Evolutionary conservation across 495 filamentous ascomycete genomes (phyloP).

Genomic region (Trypethelium eluteriae): DNA sequence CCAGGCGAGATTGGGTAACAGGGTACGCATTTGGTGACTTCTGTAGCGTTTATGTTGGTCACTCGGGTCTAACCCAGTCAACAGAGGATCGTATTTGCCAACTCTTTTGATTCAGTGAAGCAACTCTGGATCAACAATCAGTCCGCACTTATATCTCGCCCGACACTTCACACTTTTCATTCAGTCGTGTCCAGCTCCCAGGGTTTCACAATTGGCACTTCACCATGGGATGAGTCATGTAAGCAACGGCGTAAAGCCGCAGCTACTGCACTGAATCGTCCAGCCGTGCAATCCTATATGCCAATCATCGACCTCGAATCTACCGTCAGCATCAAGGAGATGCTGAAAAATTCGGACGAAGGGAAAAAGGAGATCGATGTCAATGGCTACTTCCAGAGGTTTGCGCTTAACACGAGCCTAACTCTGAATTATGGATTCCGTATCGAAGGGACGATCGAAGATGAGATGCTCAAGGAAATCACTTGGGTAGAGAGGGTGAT

Average conservation of each 20-base stretch:
- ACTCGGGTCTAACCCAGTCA: background rate
- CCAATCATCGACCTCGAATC: conserved; percentile 64
- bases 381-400: conserved; percentile 55
- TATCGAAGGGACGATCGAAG: conserved; percentile 52
- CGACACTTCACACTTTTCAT: conserved; percentile 65
- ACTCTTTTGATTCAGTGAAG: conserved; percentile 59
- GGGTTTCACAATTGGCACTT: conserved; percentile 67
- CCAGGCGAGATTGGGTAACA: conserved; percentile 59
- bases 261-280: conserved; percentile 60
- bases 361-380: conserved; percentile 56
- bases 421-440: conserved; percentile 61
- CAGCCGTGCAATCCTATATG: conserved; percentile 59
- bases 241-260: conserved; percentile 64
- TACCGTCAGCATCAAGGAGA: conserved; percentile 56
- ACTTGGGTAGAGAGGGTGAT: conserved; percentile 55
- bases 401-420: conserved; percentile 57
- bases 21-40: conserved; percentile 31
- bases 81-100: conserved; percentile 60
- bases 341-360: conserved; percentile 49
- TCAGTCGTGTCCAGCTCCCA: conserved; percentile 60
- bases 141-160: conserved; percentile 61
- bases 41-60: too few species aligned
- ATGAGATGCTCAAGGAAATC: conserved; percentile 54
- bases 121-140: conserved; percentile 67
- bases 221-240: conserved; percentile 67